phyloP scores from a whole-genome alignment of 1,139 yeast species.

The Debaryomyces robertsiae region DNA sequence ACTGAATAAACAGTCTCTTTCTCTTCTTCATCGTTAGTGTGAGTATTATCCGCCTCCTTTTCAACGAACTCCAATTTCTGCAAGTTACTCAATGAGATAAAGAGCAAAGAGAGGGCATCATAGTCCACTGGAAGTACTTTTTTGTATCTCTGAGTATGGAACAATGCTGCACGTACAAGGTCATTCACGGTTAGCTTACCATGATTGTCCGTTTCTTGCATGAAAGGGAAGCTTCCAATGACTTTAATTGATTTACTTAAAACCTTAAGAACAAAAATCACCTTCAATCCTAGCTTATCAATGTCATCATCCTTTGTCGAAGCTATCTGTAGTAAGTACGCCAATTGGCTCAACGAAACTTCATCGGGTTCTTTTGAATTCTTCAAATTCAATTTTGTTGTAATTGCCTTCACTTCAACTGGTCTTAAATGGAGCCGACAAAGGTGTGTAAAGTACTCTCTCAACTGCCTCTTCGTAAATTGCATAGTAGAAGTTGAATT shows the following conservation, averaged over 20 bases:
- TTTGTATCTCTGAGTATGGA: constrained; percentile 31
- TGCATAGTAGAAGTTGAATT: constrained; percentile 14
- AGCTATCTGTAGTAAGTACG: constrained; percentile 24
- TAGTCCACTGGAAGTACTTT: constrained; percentile 22
- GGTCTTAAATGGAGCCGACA: constrained; percentile 25
- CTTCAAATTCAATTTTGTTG: constrained; percentile 25
- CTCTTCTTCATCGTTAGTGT: constrained; percentile 2
- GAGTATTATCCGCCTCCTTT: background rate
- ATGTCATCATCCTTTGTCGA: constrained; percentile 15
- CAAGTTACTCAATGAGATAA: constrained; percentile 22
- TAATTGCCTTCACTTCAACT: constrained; percentile 27
- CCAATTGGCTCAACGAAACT: constrained; percentile 25
- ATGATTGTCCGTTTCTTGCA: constrained; percentile 18
- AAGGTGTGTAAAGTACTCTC: constrained; percentile 23
- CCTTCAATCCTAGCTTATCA: constrained; percentile 12
- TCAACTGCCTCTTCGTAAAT: constrained; percentile 23
- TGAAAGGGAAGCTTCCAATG: constrained; percentile 37
- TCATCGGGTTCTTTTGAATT: constrained; percentile 20
- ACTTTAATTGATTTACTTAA: constrained; percentile 29
- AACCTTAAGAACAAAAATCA: constrained; percentile 16
- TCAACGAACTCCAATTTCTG: constrained; percentile 1
- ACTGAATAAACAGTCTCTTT: background rate
- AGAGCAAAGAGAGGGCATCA: constrained; percentile 30
- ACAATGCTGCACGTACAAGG: constrained; percentile 27
- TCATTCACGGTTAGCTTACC: constrained; percentile 24